Conservation (phyloP, 2,329 filamentous ascomycete genomes). For the Septoria linicola region DNA sequence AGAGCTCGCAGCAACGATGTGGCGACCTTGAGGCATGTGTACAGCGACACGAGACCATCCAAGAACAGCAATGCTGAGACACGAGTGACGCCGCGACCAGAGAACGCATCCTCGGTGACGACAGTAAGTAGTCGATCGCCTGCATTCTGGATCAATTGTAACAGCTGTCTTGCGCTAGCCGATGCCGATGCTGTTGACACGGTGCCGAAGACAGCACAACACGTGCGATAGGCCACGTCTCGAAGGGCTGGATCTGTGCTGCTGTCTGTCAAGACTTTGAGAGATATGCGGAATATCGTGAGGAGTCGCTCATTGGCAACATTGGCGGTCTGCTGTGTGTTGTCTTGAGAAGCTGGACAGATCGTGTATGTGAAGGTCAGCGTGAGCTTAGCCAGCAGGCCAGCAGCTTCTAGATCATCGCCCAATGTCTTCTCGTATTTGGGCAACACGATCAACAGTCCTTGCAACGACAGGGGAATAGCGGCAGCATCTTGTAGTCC, state of each 20-base stretch:
- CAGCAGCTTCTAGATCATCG: constrained; percentile 66
- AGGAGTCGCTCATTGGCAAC: constrained; percentile 79
- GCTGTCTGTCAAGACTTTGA: constrained; percentile 75
- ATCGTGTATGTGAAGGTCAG: constrained; percentile 71
- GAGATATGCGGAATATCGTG: constrained; percentile 83
- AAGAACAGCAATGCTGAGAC: constrained; percentile 85
- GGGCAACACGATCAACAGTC: constrained; percentile 81
- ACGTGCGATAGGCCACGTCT: constrained; percentile 86
- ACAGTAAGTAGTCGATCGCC: constrained; percentile 81
- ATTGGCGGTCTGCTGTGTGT: constrained; percentile 47
- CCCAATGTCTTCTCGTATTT: constrained; percentile 77
- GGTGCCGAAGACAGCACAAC: constrained; percentile 52
- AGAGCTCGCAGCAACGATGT: constrained; percentile 75
- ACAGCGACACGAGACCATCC: constrained; percentile 71
- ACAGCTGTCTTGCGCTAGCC: constrained; percentile 35
- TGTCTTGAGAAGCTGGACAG: constrained; percentile 52
- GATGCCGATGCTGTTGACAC: constrained; percentile 21
- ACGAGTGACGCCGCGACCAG: constrained; percentile 76
- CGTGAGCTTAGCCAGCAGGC: constrained; percentile 74
- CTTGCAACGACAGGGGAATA: constrained; percentile 80
- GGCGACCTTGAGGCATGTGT: constrained; percentile 65
- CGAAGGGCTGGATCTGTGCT: constrained; percentile 70
- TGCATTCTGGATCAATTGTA: constrained; percentile 72
- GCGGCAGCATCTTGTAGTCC: constrained; percentile 76
- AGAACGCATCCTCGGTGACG: constrained; percentile 89